A percentile compares a stretch with the other conserved stretches of the same genome.
These are phyloP conservation scores for Ogataea salicorniae DNA, from an alignment of 805 yeast species.

Conservation along the genomic window DNA sequence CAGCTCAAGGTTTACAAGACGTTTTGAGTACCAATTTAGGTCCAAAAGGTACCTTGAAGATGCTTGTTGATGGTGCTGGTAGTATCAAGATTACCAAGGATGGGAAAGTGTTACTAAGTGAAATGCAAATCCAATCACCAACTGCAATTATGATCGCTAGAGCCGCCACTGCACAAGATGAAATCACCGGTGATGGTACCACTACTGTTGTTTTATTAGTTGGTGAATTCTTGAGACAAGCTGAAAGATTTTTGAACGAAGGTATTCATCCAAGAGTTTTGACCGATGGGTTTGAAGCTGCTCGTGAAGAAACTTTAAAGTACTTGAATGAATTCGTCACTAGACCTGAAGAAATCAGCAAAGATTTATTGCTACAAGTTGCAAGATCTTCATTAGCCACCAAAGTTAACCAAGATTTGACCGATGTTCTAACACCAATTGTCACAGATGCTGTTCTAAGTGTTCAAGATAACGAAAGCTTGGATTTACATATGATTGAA, in stretches of 20 bases:
- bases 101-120: conserved; percentile 87
- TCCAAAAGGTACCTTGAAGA: conserved; percentile 94
- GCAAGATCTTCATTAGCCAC: conserved; percentile 88
- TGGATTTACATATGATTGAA: conserved; percentile 96
- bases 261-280: conserved; percentile 95
- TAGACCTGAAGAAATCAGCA: conserved; percentile 51
- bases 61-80: conserved; percentile 96
- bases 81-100: conserved; percentile 93
- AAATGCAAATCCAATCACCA: conserved; percentile 95
- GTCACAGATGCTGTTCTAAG: conserved; percentile 94
- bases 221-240: conserved; percentile 91
- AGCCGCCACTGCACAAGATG: conserved; percentile 98
- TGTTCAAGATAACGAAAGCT: conserved; percentile 47
- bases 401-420: conserved; percentile 71
- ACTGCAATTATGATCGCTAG: conserved; percentile 90
- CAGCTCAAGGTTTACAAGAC: conserved; percentile 94
- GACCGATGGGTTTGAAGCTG: conserved; percentile 92
- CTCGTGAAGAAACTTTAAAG: conserved; percentile 68
- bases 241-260: conserved; percentile 84
- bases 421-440: conserved; percentile 83
- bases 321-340: conserved; percentile 65
- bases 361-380: conserved; percentile 86
- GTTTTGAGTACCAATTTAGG: conserved; percentile 90
- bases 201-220: conserved; percentile 92
- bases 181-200: conserved; percentile 98